A percentile compares a stretch with the other conserved stretches of the same genome.
These are phyloP conservation scores for Penicillium antarcticum DNA, from an alignment of 495 filamentous ascomycete genomes.

Conservation along the genomic window DNA sequence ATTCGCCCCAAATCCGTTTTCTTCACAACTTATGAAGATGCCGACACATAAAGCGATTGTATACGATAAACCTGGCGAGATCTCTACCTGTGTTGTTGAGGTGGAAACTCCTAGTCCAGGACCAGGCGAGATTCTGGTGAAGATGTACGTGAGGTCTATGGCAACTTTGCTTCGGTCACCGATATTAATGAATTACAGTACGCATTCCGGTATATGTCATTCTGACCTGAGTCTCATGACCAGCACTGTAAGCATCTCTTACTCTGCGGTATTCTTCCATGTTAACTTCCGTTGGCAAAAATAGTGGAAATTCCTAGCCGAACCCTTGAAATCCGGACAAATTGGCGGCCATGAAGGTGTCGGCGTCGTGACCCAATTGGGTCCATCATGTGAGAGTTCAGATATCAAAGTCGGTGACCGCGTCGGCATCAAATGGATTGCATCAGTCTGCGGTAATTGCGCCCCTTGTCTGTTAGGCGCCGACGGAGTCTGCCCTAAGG, in stretches of 20 bases:
- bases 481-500: constrained; percentile 47
- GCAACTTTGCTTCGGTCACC: too few relatives aligned
- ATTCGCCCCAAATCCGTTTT: too few relatives aligned
- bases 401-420: constrained; percentile 53
- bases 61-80: constrained; percentile 2
- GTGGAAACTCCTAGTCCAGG: not conserved
- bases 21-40: too few relatives aligned
- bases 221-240: constrained; percentile 53
- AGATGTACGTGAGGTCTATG: not conserved
- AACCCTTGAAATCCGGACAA: constrained; percentile 49
- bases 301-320: constrained; percentile 43
- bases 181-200: constrained; percentile 21
- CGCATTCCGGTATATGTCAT: constrained; percentile 59
- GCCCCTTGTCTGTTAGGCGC: constrained; percentile 42
- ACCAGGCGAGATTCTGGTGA: constrained; percentile 2
- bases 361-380: constrained; percentile 31
- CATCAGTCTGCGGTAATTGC: constrained; percentile 31
- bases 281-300: not conserved
- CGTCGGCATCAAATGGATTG: constrained; percentile 47
- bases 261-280: too few relatives aligned
- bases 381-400: constrained; percentile 39
- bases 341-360: constrained; percentile 53
- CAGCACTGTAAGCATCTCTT: constrained; percentile 17
- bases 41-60: not conserved
- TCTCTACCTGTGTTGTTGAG: constrained; percentile 1